Conservation (phyloP, 2,329 filamentous ascomycete species). For the Verruconis gallopava region DNA sequence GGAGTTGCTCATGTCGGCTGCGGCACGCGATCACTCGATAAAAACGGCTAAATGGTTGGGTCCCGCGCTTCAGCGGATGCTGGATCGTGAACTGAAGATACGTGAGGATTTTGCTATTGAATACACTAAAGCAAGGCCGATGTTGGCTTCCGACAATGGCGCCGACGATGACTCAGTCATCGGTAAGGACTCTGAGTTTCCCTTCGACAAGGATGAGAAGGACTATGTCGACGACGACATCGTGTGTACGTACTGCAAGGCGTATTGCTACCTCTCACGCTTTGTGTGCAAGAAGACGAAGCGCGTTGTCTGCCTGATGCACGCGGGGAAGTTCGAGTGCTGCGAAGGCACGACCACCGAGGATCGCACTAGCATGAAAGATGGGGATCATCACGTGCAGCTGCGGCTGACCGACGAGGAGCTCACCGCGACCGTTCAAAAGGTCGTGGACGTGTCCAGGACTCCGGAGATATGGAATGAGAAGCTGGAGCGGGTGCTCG, state of each 20-base stretch:
- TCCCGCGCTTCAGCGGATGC: slow-evolving; percentile 70
- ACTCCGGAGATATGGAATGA: slow-evolving; percentile 82
- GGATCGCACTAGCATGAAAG: slow-evolving; percentile 46
- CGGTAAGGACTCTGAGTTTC: slow-evolving; percentile 19
- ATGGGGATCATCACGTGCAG: slow-evolving; percentile 54
- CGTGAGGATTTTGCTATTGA: slow-evolving; percentile 55
- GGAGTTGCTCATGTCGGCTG: slow-evolving; percentile 80
- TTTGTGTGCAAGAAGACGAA: slow-evolving; percentile 73
- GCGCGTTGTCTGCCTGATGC: slow-evolving; percentile 70
- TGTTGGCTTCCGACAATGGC: slow-evolving; percentile 27
- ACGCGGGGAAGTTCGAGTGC: slow-evolving; percentile 70
- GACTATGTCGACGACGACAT: slow-evolving; percentile 85
- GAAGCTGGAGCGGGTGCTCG: slow-evolving; percentile 73
- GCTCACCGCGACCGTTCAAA: slow-evolving; percentile 54
- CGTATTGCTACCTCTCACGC: slow-evolving; percentile 79
- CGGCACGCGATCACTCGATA: slow-evolving; percentile 61
- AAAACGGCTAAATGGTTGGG: slow-evolving; percentile 91
- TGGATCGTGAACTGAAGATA: slow-evolving; percentile 56
- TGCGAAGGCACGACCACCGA: slow-evolving; percentile 52
- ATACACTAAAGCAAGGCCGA: slow-evolving; percentile 40
- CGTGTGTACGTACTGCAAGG: slow-evolving; percentile 83
- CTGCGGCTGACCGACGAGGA: slow-evolving; percentile 65
- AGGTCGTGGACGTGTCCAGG: slow-evolving; percentile 72
- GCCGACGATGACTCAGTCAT: slow-evolving; percentile 39
- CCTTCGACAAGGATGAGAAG: slow-evolving; percentile 37